A percentile compares a stretch with the other conserved stretches of the same genome.
Conservation (phyloP, 2,329 filamentous ascomycete genomes). For the Alternaria sp. region DNA sequence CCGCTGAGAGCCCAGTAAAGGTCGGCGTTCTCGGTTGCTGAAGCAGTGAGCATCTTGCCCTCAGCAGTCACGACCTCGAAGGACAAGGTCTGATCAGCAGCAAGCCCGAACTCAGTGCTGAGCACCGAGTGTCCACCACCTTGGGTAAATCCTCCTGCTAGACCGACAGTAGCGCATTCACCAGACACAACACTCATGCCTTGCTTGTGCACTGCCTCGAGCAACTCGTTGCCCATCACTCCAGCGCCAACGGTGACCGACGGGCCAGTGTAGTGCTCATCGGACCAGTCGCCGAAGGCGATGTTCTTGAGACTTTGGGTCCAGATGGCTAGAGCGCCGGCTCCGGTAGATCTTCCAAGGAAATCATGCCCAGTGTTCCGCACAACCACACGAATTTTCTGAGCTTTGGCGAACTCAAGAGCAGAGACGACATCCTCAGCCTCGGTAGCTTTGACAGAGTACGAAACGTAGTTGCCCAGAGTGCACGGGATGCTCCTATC, state of each 20-base stretch:
- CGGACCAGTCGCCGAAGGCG: constrained; percentile 27
- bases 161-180: constrained; percentile 41
- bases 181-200: constrained; percentile 36
- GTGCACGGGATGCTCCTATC: constrained; percentile 13
- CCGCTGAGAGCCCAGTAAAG: constrained; percentile 48
- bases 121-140: constrained; percentile 40
- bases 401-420: constrained; percentile 30
- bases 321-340: constrained; percentile 38
- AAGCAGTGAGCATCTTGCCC: constrained; percentile 37
- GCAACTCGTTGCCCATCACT: constrained; percentile 33
- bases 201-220: constrained; percentile 22
- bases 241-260: constrained; percentile 38
- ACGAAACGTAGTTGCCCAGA: constrained; percentile 35
- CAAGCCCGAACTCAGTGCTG: constrained; percentile 31
- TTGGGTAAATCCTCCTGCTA: constrained; percentile 41
- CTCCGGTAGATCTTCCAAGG: constrained; percentile 37
- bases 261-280: constrained; percentile 31
- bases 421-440: constrained; percentile 8
- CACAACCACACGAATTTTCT: constrained; percentile 36
- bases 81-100: constrained; percentile 40
- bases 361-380: constrained; percentile 34
- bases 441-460: constrained; percentile 41
- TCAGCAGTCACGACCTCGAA: constrained; percentile 42
- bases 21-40: constrained; percentile 36
- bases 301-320: constrained; percentile 36